Percentiles rank a stretch among this genome's conserved stretches.
Conservation (phyloP, 2,329 filamentous ascomycete species). For the Teratosphaeria gauchensis region DNA sequence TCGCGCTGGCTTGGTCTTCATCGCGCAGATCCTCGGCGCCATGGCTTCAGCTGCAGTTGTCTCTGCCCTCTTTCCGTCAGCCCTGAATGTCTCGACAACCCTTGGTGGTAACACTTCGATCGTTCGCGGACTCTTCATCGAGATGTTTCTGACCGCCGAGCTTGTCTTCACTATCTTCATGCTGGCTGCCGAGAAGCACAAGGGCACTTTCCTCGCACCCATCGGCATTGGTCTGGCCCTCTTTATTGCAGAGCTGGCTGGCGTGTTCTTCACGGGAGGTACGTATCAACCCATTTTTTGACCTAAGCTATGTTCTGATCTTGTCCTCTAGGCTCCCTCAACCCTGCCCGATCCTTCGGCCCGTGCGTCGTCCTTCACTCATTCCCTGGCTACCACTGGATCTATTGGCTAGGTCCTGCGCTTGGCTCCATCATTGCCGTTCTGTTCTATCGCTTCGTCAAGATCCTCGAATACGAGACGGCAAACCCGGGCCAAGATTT, state of each 20-base stretch:
- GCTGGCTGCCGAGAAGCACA: constrained; percentile 34
- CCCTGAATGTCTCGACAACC: constrained; percentile 36
- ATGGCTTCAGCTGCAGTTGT: constrained; percentile 38
- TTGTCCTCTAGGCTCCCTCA: constrained; percentile 29
- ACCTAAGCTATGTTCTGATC: background rate
- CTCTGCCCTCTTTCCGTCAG: constrained; percentile 35
- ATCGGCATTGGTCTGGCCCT: constrained; percentile 37
- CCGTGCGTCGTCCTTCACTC: constrained; percentile 34
- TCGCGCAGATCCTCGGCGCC: constrained; percentile 37
- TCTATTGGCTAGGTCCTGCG: constrained; percentile 42
- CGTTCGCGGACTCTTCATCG: constrained; percentile 39
- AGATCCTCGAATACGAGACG: constrained; percentile 41
- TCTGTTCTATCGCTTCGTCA: constrained; percentile 41
- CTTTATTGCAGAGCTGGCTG: constrained; percentile 37
- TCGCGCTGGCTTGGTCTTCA: constrained; percentile 33
- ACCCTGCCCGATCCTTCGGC: constrained; percentile 41
- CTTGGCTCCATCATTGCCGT: constrained; percentile 38
- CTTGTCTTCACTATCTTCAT: constrained; percentile 42
- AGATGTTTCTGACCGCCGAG: constrained; percentile 42
- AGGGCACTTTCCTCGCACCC: constrained; percentile 32
- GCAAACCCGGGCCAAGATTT: constrained; percentile 40
- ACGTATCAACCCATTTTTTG: background rate
- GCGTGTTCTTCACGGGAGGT: constrained; percentile 30
- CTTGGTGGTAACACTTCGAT: constrained; percentile 35
- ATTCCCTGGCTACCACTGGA: constrained; percentile 40